These are phyloP conservation scores for Helenozyma rhizophorensis DNA, from an alignment of 805 yeast genomes.

Conservation along the genomic window DNA sequence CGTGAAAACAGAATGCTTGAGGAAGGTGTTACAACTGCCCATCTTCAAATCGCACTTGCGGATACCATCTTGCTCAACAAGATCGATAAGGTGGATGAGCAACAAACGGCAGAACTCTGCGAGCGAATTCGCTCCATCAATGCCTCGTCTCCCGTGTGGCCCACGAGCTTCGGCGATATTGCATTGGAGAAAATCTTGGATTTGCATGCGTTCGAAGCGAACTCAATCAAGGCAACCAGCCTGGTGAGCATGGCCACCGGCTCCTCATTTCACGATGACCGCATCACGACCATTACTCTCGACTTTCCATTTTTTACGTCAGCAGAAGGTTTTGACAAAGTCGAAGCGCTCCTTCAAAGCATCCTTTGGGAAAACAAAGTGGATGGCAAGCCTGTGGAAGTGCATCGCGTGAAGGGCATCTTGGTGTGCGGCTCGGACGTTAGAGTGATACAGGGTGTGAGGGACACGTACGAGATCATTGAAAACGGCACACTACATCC, in stretches of 20 bases:
- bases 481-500: slow-evolving; percentile 38
- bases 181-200: slow-evolving; percentile 65
- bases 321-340: slow-evolving; percentile 33
- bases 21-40: slow-evolving; percentile 70
- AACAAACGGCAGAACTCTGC: slow-evolving; percentile 18
- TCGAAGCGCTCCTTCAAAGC: slow-evolving; percentile 64
- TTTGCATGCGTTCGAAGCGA: slow-evolving; percentile 67
- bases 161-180: slow-evolving; percentile 73
- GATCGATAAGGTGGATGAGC: slow-evolving; percentile 45
- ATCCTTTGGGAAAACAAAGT: slow-evolving; percentile 67
- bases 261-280: slow-evolving; percentile 32
- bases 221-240: slow-evolving; percentile 15
- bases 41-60: slow-evolving; percentile 84
- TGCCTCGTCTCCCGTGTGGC: slow-evolving; percentile 58
- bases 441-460: slow-evolving; percentile 82
- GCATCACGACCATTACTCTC: slow-evolving; percentile 32
- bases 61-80: slow-evolving; percentile 81
- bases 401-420: slow-evolving; percentile 82
- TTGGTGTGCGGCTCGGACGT: slow-evolving; percentile 40
- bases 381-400: slow-evolving; percentile 47
- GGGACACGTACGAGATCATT: slow-evolving; percentile 84
- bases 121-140: slow-evolving; percentile 46
- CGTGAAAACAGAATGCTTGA: slow-evolving; percentile 29
- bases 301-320: slow-evolving; percentile 43
- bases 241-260: slow-evolving; percentile 13